These are phyloP conservation scores for Colletotrichum eleusines DNA, from an alignment of 2,329 filamentous ascomycete species.

Conservation along the genomic window DNA sequence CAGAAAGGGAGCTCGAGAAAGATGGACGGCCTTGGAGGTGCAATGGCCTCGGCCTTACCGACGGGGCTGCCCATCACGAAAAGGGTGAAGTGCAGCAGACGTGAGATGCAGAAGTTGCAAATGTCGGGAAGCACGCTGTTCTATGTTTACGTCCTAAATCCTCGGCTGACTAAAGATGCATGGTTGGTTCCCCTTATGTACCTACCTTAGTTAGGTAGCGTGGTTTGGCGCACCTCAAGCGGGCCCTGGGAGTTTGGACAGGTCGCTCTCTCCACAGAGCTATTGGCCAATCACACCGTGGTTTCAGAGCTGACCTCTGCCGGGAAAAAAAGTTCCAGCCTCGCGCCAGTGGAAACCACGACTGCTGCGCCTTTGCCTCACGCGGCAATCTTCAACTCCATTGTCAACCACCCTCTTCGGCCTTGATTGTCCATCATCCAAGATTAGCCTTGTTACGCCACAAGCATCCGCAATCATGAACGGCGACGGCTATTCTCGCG, in stretches of 20 bases:
- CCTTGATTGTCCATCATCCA: constrained; percentile 28
- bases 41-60: too few relatives aligned
- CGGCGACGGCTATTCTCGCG: constrained; percentile 43
- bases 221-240: neutral
- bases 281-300: constrained; percentile 17
- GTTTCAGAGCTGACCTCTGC: constrained; percentile 38
- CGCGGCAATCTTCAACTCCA: constrained; percentile 32
- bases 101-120: neutral
- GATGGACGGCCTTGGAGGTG: neutral
- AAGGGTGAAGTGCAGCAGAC: neutral
- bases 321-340: constrained; percentile 43
- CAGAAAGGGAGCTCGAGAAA: neutral
- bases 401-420: constrained; percentile 15
- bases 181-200: neutral
- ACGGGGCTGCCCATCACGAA: neutral
- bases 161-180: constrained; percentile 10
- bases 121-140: neutral
- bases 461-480: constrained; percentile 39
- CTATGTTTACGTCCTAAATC: neutral
- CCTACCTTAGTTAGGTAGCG: too few relatives aligned
- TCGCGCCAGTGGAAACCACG: constrained; percentile 35
- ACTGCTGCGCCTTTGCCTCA: constrained; percentile 34
- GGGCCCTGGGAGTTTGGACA: constrained; percentile 17
- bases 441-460: constrained; percentile 28
- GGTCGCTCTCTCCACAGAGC: constrained; percentile 13